Conservation (phyloP, 805 yeast genomes). For the Candida cerambycidarum region DNA sequence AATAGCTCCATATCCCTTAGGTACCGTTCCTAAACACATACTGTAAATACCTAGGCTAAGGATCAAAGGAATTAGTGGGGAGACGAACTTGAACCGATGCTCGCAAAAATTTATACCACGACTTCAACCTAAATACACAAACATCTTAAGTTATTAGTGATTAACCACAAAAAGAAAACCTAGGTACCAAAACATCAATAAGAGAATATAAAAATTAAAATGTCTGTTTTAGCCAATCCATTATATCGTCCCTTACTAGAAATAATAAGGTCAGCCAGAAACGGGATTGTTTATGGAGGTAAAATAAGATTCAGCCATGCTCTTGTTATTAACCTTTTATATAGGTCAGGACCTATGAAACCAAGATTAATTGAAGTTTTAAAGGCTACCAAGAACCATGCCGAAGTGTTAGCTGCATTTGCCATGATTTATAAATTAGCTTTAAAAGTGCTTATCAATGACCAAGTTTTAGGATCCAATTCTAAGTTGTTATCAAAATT, state of each 20-base stretch:
- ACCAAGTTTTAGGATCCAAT: constrained; percentile 33
- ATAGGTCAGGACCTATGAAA: constrained; percentile 48
- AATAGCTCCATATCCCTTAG: too few relatives aligned
- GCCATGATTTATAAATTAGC: constrained; percentile 52
- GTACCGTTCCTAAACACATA: too few relatives aligned
- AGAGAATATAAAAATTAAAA: constrained; percentile 3
- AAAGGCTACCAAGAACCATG: constrained; percentile 55
- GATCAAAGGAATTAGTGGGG: background rate
- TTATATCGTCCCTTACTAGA: constrained; percentile 35
- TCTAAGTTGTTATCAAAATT: constrained; percentile 29
- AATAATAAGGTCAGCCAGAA: constrained; percentile 36
- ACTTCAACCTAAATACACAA: background rate
- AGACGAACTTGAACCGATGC: constrained; percentile 1
- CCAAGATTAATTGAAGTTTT: constrained; percentile 49
- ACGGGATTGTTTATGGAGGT: constrained; percentile 61
- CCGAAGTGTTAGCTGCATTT: constrained; percentile 53
- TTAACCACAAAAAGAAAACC: background rate
- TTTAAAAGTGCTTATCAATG: constrained; percentile 29
- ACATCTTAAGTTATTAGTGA: background rate
- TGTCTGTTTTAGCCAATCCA: constrained; percentile 26
- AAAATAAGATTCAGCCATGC: constrained; percentile 64
- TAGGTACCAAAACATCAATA: background rate
- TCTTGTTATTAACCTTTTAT: constrained; percentile 57
- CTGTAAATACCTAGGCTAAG: too few relatives aligned
- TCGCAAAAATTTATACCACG: background rate